phyloP scores from a whole-genome alignment of 2,329 filamentous ascomycete genomes.

The Xylariales sp. region DNA sequence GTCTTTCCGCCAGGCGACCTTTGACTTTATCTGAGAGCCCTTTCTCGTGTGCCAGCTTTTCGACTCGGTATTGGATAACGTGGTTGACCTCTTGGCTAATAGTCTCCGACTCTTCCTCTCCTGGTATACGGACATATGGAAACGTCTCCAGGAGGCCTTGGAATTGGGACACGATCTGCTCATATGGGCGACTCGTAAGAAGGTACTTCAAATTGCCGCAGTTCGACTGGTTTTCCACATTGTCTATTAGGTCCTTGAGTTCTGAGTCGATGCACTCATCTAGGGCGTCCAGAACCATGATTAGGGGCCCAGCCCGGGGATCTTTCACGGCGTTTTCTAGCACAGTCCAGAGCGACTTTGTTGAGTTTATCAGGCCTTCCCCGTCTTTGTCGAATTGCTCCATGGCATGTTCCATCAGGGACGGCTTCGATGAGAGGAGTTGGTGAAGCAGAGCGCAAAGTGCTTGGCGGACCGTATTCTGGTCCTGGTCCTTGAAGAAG shows the following conservation, averaged over 20 bases:
- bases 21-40: slow-evolving; percentile 3
- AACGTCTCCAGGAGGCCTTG: slow-evolving; percentile 1
- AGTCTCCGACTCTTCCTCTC: slow-evolving; percentile 31
- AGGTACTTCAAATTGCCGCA: slow-evolving; percentile 23
- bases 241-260: slow-evolving; percentile 6
- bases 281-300: slow-evolving; percentile 34
- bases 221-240: slow-evolving; percentile 6
- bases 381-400: slow-evolving; percentile 9
- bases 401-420: slow-evolving; percentile 24
- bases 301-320: slow-evolving; percentile 21
- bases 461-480: slow-evolving; percentile 28
- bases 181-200: slow-evolving; percentile 34
- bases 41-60: slow-evolving; percentile 15
- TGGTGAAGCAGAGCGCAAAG: slow-evolving; percentile 36
- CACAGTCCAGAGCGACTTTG: slow-evolving; percentile 22
- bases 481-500: slow-evolving; percentile 36
- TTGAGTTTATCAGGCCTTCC: slow-evolving; percentile 9
- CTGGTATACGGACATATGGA: slow-evolving; percentile 29
- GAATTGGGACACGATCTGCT: slow-evolving; percentile 25
- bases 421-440: slow-evolving; percentile 21
- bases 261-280: slow-evolving; percentile 32
- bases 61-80: slow-evolving; percentile 30
- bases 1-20: slow-evolving; percentile 9
- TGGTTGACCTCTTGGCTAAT: slow-evolving; percentile 31
- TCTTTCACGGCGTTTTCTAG: slow-evolving; percentile 20